A percentile compares a stretch with the other conserved stretches of the same genome.
These are phyloP conservation scores for Gynochthodes officinalis DNA, from an alignment of 257 asterid genomes.

Conservation along the genomic window DNA sequence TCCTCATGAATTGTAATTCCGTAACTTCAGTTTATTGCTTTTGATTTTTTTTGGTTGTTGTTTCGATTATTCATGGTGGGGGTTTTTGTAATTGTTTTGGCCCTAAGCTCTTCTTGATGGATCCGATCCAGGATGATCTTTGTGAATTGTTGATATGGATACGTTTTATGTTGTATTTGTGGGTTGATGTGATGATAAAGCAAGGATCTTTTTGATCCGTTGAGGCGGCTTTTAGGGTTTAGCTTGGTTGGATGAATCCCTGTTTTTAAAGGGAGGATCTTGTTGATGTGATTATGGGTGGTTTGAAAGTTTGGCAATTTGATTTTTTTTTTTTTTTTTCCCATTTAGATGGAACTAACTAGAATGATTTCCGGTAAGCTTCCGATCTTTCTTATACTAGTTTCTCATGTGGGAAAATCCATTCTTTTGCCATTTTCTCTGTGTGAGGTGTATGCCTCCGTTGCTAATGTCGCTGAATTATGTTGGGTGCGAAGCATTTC, in stretches of 20 bases:
- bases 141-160: slow-evolving; percentile 7
- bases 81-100: slow-evolving; percentile 12
- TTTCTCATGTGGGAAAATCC: neutral
- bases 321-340: neutral
- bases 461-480: neutral
- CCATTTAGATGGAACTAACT: neutral
- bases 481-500: neutral
- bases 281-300: neutral
- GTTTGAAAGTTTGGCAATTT: neutral
- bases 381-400: neutral
- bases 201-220: slow-evolving; percentile 24
- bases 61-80: neutral
- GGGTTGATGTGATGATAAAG: slow-evolving; percentile 14
- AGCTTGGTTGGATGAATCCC: neutral
- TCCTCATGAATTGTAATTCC: slow-evolving; percentile 32
- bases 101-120: neutral
- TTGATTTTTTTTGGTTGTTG: neutral
- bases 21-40: slow-evolving; percentile 18
- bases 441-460: neutral
- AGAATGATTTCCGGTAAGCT: too few species aligned
- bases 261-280: neutral
- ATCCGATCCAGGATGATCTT: slow-evolving; percentile 18
- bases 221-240: slow-evolving; percentile 16
- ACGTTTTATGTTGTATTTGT: slow-evolving; percentile 10
- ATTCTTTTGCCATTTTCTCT: neutral